A percentile compares a stretch with the other conserved stretches of the same genome.
These are phyloP conservation scores for Monosporozyma yasuniensis DNA, from an alignment of 805 yeast species.

Conservation along the genomic window DNA sequence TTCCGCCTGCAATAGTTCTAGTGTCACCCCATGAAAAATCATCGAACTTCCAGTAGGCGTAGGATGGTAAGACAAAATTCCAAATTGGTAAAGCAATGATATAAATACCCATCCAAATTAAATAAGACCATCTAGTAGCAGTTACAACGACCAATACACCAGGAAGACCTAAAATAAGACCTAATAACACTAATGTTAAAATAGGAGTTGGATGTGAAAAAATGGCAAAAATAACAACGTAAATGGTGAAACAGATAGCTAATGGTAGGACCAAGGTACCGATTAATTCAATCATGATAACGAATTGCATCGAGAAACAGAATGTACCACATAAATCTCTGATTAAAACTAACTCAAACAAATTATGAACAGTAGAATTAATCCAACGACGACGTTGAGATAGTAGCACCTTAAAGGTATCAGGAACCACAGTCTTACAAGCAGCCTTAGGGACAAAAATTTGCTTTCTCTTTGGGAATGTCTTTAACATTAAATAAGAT, in stretches of 20 bases:
- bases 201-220: slow-evolving; percentile 68
- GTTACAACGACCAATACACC: slow-evolving; percentile 75
- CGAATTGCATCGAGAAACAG: slow-evolving; percentile 92
- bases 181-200: slow-evolving; percentile 67
- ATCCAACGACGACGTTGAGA: slow-evolving; percentile 97
- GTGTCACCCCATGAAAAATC: slow-evolving; percentile 97
- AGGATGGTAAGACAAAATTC: slow-evolving; percentile 81
- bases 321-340: slow-evolving; percentile 89
- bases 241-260: slow-evolving; percentile 74
- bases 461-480: slow-evolving; percentile 85
- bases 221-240: slow-evolving; percentile 65
- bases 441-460: slow-evolving; percentile 84
- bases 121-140: slow-evolving; percentile 61
- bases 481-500: slow-evolving; percentile 75
- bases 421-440: slow-evolving; percentile 85
- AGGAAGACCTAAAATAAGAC: slow-evolving; percentile 74
- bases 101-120: slow-evolving; percentile 74
- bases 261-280: slow-evolving; percentile 87
- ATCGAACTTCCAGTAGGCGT: slow-evolving; percentile 92
- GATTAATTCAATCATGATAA: slow-evolving; percentile 70
- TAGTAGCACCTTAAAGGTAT: slow-evolving; percentile 62
- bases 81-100: slow-evolving; percentile 81
- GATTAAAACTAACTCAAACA: slow-evolving; percentile 77
- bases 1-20: slow-evolving; percentile 66
- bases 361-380: slow-evolving; percentile 86